Evolutionary conservation across 2,329 filamentous ascomycete species (phyloP).

Genomic region (Aspergillus quadricinctus): DNA sequence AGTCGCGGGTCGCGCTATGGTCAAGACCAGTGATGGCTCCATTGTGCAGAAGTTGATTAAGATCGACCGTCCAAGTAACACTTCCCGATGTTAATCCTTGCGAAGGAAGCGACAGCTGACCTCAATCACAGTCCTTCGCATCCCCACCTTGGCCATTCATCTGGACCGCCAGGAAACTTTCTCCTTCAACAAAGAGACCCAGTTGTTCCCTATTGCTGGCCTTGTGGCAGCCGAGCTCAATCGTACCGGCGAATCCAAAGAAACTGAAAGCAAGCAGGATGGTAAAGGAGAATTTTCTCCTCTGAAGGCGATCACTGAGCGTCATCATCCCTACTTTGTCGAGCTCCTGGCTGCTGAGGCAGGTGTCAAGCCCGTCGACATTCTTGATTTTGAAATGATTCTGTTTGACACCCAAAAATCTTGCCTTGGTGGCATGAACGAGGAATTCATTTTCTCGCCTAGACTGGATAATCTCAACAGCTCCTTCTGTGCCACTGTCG

Average conservation of each 20-base stretch:
- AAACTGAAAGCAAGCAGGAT: constrained; percentile 28
- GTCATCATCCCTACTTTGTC: constrained; percentile 85
- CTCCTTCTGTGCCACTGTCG: constrained; percentile 87
- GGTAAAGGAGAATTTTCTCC: constrained; percentile 63
- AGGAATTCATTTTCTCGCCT: constrained; percentile 95
- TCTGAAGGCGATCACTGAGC: constrained; percentile 69
- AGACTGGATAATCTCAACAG: constrained; percentile 93
- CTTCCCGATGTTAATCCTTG: neutral
- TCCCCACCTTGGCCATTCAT: constrained; percentile 92
- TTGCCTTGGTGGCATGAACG: constrained; percentile 79
- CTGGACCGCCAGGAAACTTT: constrained; percentile 82
- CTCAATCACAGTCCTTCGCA: constrained; percentile 61
- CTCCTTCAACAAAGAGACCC: constrained; percentile 93
- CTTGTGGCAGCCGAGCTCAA: constrained; percentile 86
- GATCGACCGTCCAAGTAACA: constrained; percentile 70
- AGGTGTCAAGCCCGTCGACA: constrained; percentile 62
- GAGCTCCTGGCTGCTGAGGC: constrained; percentile 79
- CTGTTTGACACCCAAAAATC: constrained; percentile 94
- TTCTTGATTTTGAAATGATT: constrained; percentile 94
- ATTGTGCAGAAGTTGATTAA: constrained; percentile 84
- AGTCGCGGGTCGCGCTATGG: constrained; percentile 83
- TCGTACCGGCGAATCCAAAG: constrained; percentile 52
- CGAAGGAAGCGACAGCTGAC: constrained; percentile 1
- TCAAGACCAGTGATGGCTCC: constrained; percentile 66
- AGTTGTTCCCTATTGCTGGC: constrained; percentile 89